Conservation (phyloP, 148 eudicot genomes). For the Salicornia ramosissima region DNA sequence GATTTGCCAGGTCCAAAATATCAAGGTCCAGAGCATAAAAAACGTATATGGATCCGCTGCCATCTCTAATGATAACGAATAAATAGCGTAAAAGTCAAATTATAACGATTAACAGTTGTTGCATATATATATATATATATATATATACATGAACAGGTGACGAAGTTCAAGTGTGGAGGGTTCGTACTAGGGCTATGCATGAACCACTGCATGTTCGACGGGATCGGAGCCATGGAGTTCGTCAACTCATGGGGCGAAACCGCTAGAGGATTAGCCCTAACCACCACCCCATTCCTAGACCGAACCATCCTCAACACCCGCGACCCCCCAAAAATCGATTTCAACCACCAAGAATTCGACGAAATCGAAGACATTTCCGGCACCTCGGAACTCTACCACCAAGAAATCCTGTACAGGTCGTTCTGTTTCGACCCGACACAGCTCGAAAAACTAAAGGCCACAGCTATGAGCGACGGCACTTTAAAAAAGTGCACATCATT, state of each 20-base stretch:
- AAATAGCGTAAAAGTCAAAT: too few relatives aligned
- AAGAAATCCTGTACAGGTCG: conserved; percentile 35
- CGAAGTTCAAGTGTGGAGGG: conserved; percentile 60
- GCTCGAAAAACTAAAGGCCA: conserved; percentile 33
- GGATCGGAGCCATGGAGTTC: conserved; percentile 48
- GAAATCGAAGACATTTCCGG: conserved; percentile 36
- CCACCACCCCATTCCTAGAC: conserved; percentile 38
- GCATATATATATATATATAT: background rate
- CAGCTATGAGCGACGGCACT: conserved; percentile 35
- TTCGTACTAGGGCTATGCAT: conserved; percentile 42
- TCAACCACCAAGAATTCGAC: conserved; percentile 40
- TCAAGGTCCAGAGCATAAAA: too few relatives aligned
- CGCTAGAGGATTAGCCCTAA: conserved; percentile 41
- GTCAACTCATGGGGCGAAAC: conserved; percentile 55
- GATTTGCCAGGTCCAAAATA: too few relatives aligned
- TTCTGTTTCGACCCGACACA: conserved; percentile 36
- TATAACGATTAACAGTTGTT: background rate
- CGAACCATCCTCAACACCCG: conserved; percentile 36
- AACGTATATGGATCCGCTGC: too few relatives aligned
- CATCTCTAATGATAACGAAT: too few relatives aligned
- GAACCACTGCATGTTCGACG: conserved; percentile 54
- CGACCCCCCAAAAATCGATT: conserved; percentile 44
- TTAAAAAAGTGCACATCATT: conserved; percentile 39
- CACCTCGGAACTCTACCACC: conserved; percentile 23
- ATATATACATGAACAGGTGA: conserved; percentile 36